Evolutionary conservation across 75 land plant genomes (phyloP).

Genomic region (Sequoiadendron giganteum): DNA sequence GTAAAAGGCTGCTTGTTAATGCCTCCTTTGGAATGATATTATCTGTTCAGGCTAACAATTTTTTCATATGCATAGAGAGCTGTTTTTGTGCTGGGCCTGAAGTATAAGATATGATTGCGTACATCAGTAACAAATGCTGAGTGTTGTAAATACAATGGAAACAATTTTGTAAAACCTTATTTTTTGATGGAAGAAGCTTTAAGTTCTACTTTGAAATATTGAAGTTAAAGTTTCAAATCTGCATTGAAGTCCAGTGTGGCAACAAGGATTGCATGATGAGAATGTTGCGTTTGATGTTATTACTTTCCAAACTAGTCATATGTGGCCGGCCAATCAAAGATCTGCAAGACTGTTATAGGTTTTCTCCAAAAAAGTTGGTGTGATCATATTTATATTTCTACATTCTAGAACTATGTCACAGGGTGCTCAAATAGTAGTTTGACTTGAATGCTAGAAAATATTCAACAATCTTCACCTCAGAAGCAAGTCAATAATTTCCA

Average conservation of each 20-base stretch:
- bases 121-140: neutral
- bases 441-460: neutral
- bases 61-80: neutral
- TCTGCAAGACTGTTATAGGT: neutral
- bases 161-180: neutral
- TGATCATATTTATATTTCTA: neutral
- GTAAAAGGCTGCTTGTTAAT: neutral
- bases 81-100: neutral
- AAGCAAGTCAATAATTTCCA: neutral
- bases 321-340: too few relatives aligned
- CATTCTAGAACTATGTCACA: neutral
- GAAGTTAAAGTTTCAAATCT: neutral
- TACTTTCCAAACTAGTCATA: neutral
- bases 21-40: neutral
- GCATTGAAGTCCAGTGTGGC: neutral
- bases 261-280: neutral
- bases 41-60: neutral
- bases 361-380: neutral
- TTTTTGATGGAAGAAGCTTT: neutral
- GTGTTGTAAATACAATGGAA: neutral
- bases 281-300: neutral
- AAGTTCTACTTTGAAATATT: neutral
- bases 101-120: neutral
- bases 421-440: neutral
- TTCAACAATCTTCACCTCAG: neutral